Evolutionary conservation across 2,329 filamentous ascomycete species (phyloP), one percentile per base, ranked within the genome.

Genomic region (Diaporthe longicolla): DNA sequence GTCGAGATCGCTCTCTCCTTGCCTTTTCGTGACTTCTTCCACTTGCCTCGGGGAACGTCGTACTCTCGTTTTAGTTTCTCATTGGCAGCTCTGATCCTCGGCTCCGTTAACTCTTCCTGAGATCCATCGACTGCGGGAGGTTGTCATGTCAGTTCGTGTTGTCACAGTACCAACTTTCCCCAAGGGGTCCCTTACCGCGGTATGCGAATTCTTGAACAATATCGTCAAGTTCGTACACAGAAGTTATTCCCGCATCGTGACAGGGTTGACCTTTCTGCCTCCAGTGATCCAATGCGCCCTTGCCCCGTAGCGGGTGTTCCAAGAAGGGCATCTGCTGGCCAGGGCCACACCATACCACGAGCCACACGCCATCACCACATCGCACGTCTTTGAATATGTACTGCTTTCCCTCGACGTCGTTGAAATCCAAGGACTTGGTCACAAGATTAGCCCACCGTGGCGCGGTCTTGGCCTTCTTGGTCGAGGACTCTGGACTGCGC

Each of bases 381-480:
- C 58, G 35, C 10, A n/a, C 13, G 48, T 72, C 70, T 45, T 55
- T 54, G 58, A 72, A 72, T 19, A 72, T 65, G 21, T 55, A 72
- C 15, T 72, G 58, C 32, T 43, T n/a, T 4, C 19, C 37, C 6
- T 35, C 70, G 13, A 72, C 37, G 2, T 72, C 58, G n/a, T 32
- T n/a, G 9, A n/a, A 10, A n/a, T 65, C 24, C 29, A 66, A 13
- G 6, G n/a, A n/a, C 21, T 52, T 57, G 10, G 54, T 52, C 26
- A 37, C 29, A 24, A 21, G 24, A 29, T 3, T n/a, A 4, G 13
- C 10, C 15, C 10, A 4, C 13, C 24, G 43, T 11, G 48, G 15
- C 29, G 11, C 35, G 10, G 10, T 45, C 10, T 55, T 72, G 48
- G 58, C 9, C 35, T 35, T 72, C 59, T 72, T 72, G 32, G 15